phyloP scores from a whole-genome alignment of 306 rosid species.

The Pyrus betulifolia region DNA sequence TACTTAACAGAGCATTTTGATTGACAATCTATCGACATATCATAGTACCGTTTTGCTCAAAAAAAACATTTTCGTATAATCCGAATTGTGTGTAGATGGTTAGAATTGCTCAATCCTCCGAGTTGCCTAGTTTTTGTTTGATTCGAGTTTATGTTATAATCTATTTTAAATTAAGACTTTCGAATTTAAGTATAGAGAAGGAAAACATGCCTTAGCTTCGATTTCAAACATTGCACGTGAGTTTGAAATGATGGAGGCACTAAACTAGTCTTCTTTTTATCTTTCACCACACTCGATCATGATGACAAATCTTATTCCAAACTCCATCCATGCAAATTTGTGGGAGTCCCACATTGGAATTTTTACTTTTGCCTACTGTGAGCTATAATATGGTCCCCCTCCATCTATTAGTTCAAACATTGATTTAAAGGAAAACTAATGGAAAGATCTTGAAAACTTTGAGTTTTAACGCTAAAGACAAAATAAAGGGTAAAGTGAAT shows the following conservation, averaged over 20 bases:
- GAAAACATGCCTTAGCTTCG: not conserved
- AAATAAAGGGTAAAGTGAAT: too few species aligned
- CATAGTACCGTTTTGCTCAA: not conserved
- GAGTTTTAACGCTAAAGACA: too few species aligned
- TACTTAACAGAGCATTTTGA: not conserved
- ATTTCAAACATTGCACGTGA: not conserved
- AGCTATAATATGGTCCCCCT: not conserved
- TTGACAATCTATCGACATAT: not conserved
- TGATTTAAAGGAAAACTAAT: too few species aligned
- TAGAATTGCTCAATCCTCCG: not conserved
- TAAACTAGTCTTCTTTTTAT: not conserved
- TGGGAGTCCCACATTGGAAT: not conserved
- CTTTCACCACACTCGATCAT: slow-evolving; percentile 5
- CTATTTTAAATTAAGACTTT: too few species aligned
- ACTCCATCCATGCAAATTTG: not conserved
- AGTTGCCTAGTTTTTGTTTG: too few species aligned
- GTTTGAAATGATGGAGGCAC: slow-evolving; percentile 6
- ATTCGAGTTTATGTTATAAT: too few species aligned
- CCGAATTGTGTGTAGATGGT: not conserved
- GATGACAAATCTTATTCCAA: slow-evolving; percentile 1
- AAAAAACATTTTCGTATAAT: not conserved
- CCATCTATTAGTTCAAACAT: too few species aligned
- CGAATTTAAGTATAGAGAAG: too few species aligned
- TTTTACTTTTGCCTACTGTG: not conserved
- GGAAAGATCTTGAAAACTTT: too few species aligned